Evolutionary conservation across 768 basidiomycete species (phyloP), one percentile per base, ranked within the genome.

Genomic region (Phallus indusiatus): DNA sequence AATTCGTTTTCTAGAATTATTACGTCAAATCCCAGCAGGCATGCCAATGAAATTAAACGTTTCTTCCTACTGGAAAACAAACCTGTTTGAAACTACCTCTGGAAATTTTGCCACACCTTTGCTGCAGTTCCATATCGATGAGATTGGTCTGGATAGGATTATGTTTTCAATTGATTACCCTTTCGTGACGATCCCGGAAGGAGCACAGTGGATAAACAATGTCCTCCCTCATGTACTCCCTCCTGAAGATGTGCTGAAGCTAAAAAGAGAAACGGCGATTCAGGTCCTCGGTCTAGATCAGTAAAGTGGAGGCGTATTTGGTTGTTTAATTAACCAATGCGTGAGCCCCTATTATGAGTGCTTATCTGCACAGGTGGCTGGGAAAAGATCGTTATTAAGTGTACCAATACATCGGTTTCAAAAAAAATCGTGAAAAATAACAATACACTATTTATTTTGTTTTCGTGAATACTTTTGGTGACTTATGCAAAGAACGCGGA

Each of bases 101-200:
- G 57, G 57, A 21, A 53, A 59, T n/a, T 59, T 59, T 24, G 57
- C 57, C 24, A 52, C 57, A 1, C 33, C 49, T 37, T 51, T 59
- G 2, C 36, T 59, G 14, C 1, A 52, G 18, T 59, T 59, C 36
- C 57, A 59, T 48, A 59, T 53, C 2, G 57, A 59, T 18, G 33
- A 34, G 14, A 59, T 59, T 51, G 57, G 57, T 21, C 47, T 59
- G 28, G 57, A 59, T 20, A n/a, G 57, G 34, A 59, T 59, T 53
- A 22, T 59, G 33, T 59, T 35, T 53, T 59, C 57, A 12, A 48
- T 59, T 28, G 57, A 59, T 42, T 59, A 59, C 33, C 57, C 57
- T 17, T 59, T 52, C 57, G 48, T 53, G 16, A 11, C 17, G 1
- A 59, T 59, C 18, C 17, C 57, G 7, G 57, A 59, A 35, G 57